These are phyloP conservation scores for Porogramme epimiltina DNA, from an alignment of 1,284 basidiomycete genomes.

Conservation along the genomic window DNA sequence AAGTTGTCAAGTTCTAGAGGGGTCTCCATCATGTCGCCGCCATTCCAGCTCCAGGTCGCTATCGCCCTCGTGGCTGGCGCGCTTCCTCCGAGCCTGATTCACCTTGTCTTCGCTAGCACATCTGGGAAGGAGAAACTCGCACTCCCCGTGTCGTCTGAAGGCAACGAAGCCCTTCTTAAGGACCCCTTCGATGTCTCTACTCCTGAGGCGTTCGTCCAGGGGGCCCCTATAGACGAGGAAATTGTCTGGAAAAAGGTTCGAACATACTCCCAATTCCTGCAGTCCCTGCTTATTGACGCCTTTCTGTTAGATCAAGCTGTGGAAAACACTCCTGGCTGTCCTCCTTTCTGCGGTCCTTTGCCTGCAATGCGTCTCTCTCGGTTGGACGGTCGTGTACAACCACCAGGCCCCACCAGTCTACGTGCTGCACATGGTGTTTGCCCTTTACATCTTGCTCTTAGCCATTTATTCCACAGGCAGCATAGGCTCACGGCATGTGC, in stretches of 20 bases:
- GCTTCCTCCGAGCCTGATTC: conserved; percentile 45
- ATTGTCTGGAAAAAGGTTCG: conserved; percentile 73
- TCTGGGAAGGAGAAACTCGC: conserved; percentile 49
- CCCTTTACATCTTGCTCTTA: conserved; percentile 56
- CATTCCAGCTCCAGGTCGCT: conserved; percentile 61
- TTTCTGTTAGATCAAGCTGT: conserved; percentile 48
- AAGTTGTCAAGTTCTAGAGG: too few species aligned
- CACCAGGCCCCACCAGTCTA: conserved; percentile 32
- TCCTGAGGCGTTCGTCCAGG: conserved; percentile 72
- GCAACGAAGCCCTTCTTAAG: conserved; percentile 34
- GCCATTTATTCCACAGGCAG: conserved; percentile 56
- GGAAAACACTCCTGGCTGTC: conserved; percentile 54
- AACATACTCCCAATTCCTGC: conserved; percentile 2
- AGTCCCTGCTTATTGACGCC: conserved; percentile 9
- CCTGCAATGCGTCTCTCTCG: conserved; percentile 54
- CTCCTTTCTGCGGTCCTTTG: conserved; percentile 47
- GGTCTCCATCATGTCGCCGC: conserved; percentile 40
- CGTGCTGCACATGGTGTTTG: conserved; percentile 38
- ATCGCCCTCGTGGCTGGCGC: conserved; percentile 43
- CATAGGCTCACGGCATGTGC: conserved; percentile 54
- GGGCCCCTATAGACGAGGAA: conserved; percentile 71
- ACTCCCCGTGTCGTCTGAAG: conserved; percentile 48
- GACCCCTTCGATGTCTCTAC: conserved; percentile 82
- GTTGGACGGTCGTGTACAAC: conserved; percentile 44
- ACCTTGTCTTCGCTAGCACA: conserved; percentile 35